Conservation (phyloP, 2,329 filamentous ascomycete genomes). For the Fusarium luffae region DNA sequence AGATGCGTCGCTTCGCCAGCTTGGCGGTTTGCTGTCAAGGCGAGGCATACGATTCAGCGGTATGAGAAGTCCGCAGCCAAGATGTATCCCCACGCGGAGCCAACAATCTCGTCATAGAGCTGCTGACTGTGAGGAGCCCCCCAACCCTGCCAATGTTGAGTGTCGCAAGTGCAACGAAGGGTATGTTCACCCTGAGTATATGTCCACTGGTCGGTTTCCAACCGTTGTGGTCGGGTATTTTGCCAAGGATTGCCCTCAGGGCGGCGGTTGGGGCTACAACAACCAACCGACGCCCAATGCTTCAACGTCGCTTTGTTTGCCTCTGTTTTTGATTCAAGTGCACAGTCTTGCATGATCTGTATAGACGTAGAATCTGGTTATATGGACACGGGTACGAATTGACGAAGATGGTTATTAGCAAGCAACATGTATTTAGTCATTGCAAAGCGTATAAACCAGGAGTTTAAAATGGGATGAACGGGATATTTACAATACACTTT, state of each 20-base stretch:
- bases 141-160: no score
- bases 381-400: conserved; percentile 19
- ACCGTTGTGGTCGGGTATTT: no score
- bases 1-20: conserved; percentile 4
- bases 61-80: not conserved
- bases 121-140: no score
- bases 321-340: not conserved
- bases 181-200: no score
- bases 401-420: conserved; percentile 11
- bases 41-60: not conserved
- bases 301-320: not conserved
- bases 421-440: not conserved
- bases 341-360: not conserved
- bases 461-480: not conserved
- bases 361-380: not conserved
- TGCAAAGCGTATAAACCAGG: conserved; percentile 10
- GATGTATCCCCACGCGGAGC: no score
- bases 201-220: no score
- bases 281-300: not conserved
- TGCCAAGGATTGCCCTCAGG: no score
- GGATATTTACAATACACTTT: conserved; percentile 7
- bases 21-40: not conserved
- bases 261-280: not conserved
- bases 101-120: no score
- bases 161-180: no score